Base-by-base conservation (phyloP, 768 basidiomycete genomes). In the Russula vinacea region DNA sequence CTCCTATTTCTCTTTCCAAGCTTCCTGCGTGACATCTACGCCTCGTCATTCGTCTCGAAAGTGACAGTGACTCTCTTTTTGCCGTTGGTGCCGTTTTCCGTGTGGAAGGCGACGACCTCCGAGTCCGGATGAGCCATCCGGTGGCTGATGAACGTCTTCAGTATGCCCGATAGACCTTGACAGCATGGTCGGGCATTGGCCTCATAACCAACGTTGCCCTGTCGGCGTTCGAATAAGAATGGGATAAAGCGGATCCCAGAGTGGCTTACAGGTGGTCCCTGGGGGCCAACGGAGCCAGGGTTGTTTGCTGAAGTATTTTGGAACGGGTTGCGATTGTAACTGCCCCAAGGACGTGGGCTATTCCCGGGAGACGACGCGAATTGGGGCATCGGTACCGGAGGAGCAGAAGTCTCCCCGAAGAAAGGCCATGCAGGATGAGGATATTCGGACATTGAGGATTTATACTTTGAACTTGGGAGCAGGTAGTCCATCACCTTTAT, bases 371-470 rank as follows among this genome's bases (percentile, higher is more conserved):
- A 40, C 17, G 17, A 14, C 1, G 49, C 5, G 24, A 6, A 40
- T 26, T 22, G 57, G 44, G 24, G 16, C 2, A 29, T 50, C 2
- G 16, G 11, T 1, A 1, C 17, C 10, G 24, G 39, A 17, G 29
- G 60, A 16, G 29, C 51, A 16, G 59, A 22, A 13, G 29, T 5
- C n/a, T 42, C 50, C 33, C 59, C 59, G n/a, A 22, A 32, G 32
- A 6, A 2, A 13, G 7, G 17, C 51, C 40, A 44, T 26, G 11
- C 9, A n/a, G 50, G 9, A 2, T 56, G 22, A 14, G 53, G 16
- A 24, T 50, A 59, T 19, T 50, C 51, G 4, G 60, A 60, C 60
- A 60, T 60, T 22, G 49, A n/a, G 29, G n/a, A 13, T 5, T 4
- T 32, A 16, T 45, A 5, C 17, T 9, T 26, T 10, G n/a, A n/a